Evolutionary conservation across 768 basidiomycete genomes (phyloP).

Genomic region (Hydnomerulius pinastri): DNA sequence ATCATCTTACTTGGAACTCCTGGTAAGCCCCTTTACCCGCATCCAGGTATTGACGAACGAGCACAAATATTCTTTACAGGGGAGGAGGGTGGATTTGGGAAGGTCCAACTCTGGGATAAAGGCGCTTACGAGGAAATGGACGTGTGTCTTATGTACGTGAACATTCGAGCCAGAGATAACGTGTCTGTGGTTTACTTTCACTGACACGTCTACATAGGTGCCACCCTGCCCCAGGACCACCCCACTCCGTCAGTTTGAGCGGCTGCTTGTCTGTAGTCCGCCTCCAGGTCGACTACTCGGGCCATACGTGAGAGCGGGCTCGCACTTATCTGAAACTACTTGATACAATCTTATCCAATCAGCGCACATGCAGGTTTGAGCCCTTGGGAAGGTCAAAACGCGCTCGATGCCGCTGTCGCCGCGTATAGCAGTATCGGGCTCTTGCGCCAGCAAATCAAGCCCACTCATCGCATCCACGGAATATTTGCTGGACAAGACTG

Average conservation of each 20-base stretch:
- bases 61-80: constrained; percentile 45
- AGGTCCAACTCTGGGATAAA: constrained; percentile 64
- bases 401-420: constrained; percentile 84
- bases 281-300: constrained; percentile 63
- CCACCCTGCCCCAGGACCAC: constrained; percentile 79
- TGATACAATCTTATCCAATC: background rate
- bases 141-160: constrained; percentile 67
- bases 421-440: constrained; percentile 80
- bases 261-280: constrained; percentile 64
- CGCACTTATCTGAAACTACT: background rate
- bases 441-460: constrained; percentile 79
- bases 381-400: constrained; percentile 85
- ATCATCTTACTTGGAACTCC: constrained; percentile 78
- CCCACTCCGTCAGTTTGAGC: constrained; percentile 64
- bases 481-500: constrained; percentile 76
- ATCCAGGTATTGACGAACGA: background rate
- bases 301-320: constrained; percentile 59
- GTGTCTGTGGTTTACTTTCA: background rate
- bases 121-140: constrained; percentile 80
- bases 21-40: constrained; percentile 40
- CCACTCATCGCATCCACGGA: constrained; percentile 79
- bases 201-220: constrained; percentile 49
- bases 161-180: background rate
- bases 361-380: constrained; percentile 79
- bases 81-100: constrained; percentile 79